Base-by-base conservation (phyloP, 2,329 filamentous ascomycete genomes). In the Cordyceps farinosa region DNA sequence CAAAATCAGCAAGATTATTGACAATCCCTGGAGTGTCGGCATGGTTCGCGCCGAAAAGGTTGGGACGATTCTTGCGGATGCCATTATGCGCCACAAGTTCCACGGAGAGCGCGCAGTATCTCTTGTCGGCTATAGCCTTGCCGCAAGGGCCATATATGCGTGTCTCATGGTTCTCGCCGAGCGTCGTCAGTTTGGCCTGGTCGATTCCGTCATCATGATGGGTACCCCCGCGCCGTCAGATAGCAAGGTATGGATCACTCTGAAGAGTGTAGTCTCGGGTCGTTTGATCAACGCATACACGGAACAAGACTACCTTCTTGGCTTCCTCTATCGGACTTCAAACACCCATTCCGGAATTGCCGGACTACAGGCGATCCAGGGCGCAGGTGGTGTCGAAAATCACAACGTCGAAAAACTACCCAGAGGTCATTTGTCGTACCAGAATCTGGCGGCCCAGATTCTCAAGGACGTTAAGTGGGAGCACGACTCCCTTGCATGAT, bases 201-300 rank as follows among this genome's bases (percentile, higher is more conserved):
- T 99, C 13, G 94, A 98, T 71, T 91, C 90, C 40, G 93, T 90
- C 2, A 86, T 97, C 32, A 73, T 98, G 60, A 91, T 97, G 73
- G 94, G 94, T 1, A 84, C 90, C 0, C 92, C 94, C 0, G 88
- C 88, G 6, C 91, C 93, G 0, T 87, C 90, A 1, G 84, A 89
- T 29, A 83, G 82, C 2, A 80, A 83, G 8, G 87, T 90, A 60
- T 97, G 94, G 93, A 82, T 89, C 34, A 82, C 86, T 6, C 83
- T 97, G 71, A 87, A 90, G 66, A 89, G 86, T 64, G 90, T 94
- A 2, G 91, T 96, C 4, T 84, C 87, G 47, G 92, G 93, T 0
- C 86, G 92, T 29, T 80, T 97, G n/a, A 83, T 97, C 71, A 98
- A 97, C 69, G 92, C 95, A 3, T 97, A 89, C 73, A 96, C 91